These are phyloP conservation scores for Angophora floribunda DNA, from an alignment of 345 rosid species.

Conservation along the genomic window DNA sequence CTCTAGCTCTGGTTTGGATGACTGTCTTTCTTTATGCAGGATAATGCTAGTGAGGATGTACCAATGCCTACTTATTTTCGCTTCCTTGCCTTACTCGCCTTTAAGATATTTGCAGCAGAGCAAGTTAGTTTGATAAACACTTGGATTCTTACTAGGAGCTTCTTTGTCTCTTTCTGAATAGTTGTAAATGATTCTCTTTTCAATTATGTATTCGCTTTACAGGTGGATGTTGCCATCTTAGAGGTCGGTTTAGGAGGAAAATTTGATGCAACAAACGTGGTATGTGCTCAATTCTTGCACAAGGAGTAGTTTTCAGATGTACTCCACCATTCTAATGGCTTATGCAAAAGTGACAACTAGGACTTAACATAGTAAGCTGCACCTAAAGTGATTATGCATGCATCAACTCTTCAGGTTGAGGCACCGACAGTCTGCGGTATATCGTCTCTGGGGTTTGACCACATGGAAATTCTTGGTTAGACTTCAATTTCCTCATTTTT, in stretches of 20 bases:
- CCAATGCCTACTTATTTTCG: constrained; percentile 96
- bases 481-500: constrained; percentile 11
- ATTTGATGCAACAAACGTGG: constrained; percentile 94
- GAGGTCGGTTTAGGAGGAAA: constrained; percentile 97
- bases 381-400: constrained; percentile 1
- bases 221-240: constrained; percentile 93
- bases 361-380: neutral
- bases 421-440: constrained; percentile 82
- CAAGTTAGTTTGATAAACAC: constrained; percentile 38
- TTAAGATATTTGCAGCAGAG: constrained; percentile 78
- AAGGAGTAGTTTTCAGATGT: neutral
- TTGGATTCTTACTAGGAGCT: neutral
- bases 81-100: constrained; percentile 84
- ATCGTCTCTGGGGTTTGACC: constrained; percentile 94
- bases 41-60: constrained; percentile 45
- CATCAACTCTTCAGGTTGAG: constrained; percentile 42
- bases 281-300: constrained; percentile 7
- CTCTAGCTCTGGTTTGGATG: neutral
- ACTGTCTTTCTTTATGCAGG: constrained; percentile 33
- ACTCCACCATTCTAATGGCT: neutral
- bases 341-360: neutral
- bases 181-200: neutral
- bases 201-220: neutral
- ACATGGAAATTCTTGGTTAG: constrained; percentile 99
- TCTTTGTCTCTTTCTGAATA: neutral